These are phyloP conservation scores for Boletus sp. DNA, from an alignment of 768 basidiomycete genomes.

Conservation along the genomic window DNA sequence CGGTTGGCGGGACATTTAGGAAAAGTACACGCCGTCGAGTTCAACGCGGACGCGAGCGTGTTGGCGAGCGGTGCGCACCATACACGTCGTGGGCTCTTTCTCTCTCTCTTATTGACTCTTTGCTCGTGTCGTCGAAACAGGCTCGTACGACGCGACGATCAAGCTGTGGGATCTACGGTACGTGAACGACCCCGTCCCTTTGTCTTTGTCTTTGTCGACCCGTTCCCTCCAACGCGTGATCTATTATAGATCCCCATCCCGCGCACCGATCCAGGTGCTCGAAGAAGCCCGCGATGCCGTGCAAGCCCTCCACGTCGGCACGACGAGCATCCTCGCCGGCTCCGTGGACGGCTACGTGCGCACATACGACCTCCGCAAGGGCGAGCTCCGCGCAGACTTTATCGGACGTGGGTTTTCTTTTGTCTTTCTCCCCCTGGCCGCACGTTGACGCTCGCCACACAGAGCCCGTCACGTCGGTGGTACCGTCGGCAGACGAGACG, in stretches of 20 bases:
- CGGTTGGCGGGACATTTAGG: slow-evolving; percentile 87
- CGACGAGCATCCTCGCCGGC: slow-evolving; percentile 70
- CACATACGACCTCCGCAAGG: slow-evolving; percentile 93
- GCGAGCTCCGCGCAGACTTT: slow-evolving; percentile 84
- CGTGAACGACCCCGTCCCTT: background rate
- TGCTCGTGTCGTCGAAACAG: slow-evolving; percentile 37
- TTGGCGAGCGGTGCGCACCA: slow-evolving; percentile 84
- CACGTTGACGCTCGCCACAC: background rate
- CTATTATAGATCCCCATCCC: slow-evolving; percentile 66
- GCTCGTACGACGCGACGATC: slow-evolving; percentile 90
- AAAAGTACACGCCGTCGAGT: slow-evolving; percentile 87
- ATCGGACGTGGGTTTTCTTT: slow-evolving; percentile 72
- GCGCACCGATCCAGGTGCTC: slow-evolving; percentile 87
- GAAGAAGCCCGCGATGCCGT: slow-evolving; percentile 89
- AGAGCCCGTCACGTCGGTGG: slow-evolving; percentile 83
- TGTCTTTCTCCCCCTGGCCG: background rate
- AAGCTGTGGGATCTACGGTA: slow-evolving; percentile 91
- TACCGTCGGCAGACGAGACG: slow-evolving; percentile 75
- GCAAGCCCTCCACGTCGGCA: slow-evolving; percentile 69
- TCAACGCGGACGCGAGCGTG: slow-evolving; percentile 84
- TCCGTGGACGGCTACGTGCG: slow-evolving; percentile 92
- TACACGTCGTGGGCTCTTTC: too few species aligned
- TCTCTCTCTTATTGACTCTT: background rate
- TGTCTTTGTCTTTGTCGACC: too few species aligned
- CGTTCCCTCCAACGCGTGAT: background rate